Evolutionary conservation across 1,139 yeast genomes (phyloP), one percentile per base, ranked within the genome.

Genomic region (Debaryomyces coudertii): DNA sequence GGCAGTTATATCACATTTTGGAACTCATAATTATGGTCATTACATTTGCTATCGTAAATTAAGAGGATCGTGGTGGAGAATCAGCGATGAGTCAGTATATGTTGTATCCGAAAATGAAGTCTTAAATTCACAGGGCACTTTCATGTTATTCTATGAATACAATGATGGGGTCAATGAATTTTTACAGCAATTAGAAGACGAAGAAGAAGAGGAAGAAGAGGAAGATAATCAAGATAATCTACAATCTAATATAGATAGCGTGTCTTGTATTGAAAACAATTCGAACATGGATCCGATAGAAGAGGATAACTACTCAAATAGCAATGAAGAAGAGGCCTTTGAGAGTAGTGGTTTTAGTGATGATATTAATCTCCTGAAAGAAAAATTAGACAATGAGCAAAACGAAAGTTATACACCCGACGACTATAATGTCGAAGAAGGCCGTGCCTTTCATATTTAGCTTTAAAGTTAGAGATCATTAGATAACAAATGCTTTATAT

Each of bases 1-100:
- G 58, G 90, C 97, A 1, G 95, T 88, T 1, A 87, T 92, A 42
- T 84, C 92, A 1, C 98, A 92, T 63, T 90, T 85, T 61, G 98
- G 98, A 42, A 87, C 96, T 2, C 97, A 92, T 58, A 90, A 92
- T 60, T 92, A 90, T 63, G 98, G 98, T 15, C 98, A 92, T 63
- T 92, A 92, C 63, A 89, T 92, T 48, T 89, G 95, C 43, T 92
- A 80, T 68, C 80, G 97, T 57, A 85, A 82, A 56, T 77, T 74
- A 48, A 77, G 95, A 56, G 95, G 95, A 1, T 76, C 83, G 9
- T 92, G 98, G 97, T 90, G 97, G 96, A 80, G 96, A 63, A 84
- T 90, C 20, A 86, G 95, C 57, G 98, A 92, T 65, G 96, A 92
- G 59, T 83, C 85, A 1, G 96, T 90, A 2, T 83, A 87, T 52